A percentile compares a stretch with the other conserved stretches of the same genome.
phyloP scores from a whole-genome alignment of 768 basidiomycete species.

The Cyclocybe aegerita region DNA sequence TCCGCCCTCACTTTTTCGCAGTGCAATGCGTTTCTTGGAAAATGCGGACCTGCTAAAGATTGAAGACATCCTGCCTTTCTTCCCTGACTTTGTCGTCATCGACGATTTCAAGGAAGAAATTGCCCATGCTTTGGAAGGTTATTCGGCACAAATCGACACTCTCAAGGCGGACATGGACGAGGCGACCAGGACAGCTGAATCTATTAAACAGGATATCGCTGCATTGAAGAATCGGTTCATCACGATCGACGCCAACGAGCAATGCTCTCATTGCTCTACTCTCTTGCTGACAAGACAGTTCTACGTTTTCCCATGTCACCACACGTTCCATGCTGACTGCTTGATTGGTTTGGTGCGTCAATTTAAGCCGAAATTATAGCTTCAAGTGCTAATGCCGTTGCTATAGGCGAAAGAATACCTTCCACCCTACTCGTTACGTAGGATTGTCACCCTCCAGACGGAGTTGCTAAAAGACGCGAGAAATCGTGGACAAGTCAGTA shows the following conservation, averaged over 20 bases:
- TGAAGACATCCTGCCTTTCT: constrained; percentile 98
- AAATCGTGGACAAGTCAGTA: constrained; percentile 25
- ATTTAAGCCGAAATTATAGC: neutral
- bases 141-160: constrained; percentile 85
- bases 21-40: constrained; percentile 96
- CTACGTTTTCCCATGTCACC: constrained; percentile 98
- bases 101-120: constrained; percentile 99
- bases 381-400: constrained; percentile 11
- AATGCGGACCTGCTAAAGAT: constrained; percentile 94
- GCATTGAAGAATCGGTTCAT: constrained; percentile 87
- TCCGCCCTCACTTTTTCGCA: constrained; percentile 28
- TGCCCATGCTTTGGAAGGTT: constrained; percentile 91
- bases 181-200: constrained; percentile 86
- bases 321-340: constrained; percentile 97
- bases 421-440: constrained; percentile 76
- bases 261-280: constrained; percentile 78
- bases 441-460: constrained; percentile 82
- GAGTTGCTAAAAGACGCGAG: constrained; percentile 67
- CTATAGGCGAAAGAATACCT: constrained; percentile 88
- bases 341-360: constrained; percentile 84
- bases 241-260: constrained; percentile 85
- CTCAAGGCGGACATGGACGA: constrained; percentile 97
- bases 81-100: constrained; percentile 98
- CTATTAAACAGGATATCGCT: constrained; percentile 89
- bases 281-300: constrained; percentile 86